phyloP scores from a whole-genome alignment of 164 flowering plant species.

The Saururus chinensis region DNA sequence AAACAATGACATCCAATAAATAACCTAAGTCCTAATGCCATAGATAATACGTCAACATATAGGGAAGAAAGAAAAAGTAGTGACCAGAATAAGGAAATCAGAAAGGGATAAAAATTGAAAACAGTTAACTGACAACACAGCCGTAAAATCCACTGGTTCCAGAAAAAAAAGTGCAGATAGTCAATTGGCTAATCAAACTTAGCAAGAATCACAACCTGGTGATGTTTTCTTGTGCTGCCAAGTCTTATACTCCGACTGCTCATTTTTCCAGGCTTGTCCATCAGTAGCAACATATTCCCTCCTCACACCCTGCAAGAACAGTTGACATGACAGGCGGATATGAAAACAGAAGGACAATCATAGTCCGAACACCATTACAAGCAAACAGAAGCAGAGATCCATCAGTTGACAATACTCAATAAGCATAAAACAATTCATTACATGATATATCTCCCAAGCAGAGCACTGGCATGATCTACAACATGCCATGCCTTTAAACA shows the following conservation, averaged over 20 bases:
- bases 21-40: too few relatives aligned
- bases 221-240: constrained; percentile 3
- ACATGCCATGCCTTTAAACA: not conserved
- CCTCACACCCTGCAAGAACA: constrained; percentile 5
- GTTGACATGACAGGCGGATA: not conserved
- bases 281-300: constrained; percentile 1
- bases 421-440: not conserved
- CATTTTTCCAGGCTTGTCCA: constrained; percentile 1
- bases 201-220: constrained; percentile 1
- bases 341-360: not conserved
- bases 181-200: not conserved
- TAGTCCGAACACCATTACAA: not conserved
- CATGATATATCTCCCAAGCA: not conserved
- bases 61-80: too few relatives aligned
- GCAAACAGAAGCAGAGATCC: not conserved
- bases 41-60: too few relatives aligned
- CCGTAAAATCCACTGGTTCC: not conserved
- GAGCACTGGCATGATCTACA: not conserved
- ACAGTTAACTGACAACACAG: not conserved
- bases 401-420: not conserved
- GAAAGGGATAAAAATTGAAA: too few relatives aligned
- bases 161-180: not conserved
- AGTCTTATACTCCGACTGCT: constrained; percentile 1
- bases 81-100: too few relatives aligned
- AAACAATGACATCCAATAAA: too few relatives aligned